phyloP scores from a whole-genome alignment of 148 eudicot genomes.

The Pouteria glomerata region DNA sequence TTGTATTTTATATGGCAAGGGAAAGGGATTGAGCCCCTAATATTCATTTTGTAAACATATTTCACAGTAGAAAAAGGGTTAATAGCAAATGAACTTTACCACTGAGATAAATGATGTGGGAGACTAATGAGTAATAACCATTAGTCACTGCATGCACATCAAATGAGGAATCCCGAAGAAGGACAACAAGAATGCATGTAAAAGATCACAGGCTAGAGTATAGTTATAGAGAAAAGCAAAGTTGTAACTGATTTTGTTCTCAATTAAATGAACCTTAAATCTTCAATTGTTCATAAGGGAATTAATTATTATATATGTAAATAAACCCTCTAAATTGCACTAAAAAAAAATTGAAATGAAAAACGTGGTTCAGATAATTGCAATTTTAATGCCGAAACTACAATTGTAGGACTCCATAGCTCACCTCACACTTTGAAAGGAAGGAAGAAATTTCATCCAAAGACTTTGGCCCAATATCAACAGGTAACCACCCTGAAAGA shows the following conservation, averaged over 20 bases:
- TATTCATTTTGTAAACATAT: background rate
- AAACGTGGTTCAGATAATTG: background rate
- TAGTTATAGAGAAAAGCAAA: too few relatives aligned
- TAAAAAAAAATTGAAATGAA: conserved; percentile 1
- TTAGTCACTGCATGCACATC: background rate
- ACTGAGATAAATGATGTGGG: background rate
- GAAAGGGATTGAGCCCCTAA: background rate
- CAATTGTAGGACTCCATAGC: conserved; percentile 21
- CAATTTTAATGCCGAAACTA: background rate
- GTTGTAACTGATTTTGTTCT: too few relatives aligned
- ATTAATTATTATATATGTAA: background rate
- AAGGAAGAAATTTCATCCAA: conserved; percentile 45
- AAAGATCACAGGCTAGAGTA: background rate
- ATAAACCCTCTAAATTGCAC: background rate
- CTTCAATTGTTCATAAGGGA: background rate
- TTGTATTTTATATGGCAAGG: too few relatives aligned
- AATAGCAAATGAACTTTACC: background rate
- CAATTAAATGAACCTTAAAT: too few relatives aligned
- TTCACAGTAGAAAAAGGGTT: background rate
- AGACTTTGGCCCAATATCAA: conserved; percentile 78
- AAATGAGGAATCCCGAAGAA: background rate
- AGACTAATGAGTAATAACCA: background rate
- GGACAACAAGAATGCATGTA: background rate
- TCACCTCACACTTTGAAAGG: conserved; percentile 72
- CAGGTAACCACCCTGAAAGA: conserved; percentile 70